Evolutionary conservation across 1,284 basidiomycete species (phyloP), one percentile per base, ranked within the genome.

Genomic region (Cryptococcus sp.): DNA sequence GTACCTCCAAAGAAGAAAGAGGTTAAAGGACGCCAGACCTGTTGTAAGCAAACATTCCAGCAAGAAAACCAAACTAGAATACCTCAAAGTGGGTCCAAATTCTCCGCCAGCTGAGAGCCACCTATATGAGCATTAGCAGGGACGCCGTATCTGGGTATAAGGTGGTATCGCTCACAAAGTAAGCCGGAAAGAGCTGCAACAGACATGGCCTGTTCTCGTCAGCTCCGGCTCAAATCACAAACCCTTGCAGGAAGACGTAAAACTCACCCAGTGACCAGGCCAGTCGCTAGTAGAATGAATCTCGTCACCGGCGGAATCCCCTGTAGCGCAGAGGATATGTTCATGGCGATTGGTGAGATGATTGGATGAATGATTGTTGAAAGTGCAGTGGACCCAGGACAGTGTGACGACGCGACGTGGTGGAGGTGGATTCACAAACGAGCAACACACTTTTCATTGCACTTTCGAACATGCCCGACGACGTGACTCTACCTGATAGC

Each of bases 1-100:
- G 60, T 23, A 63, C 71, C 71, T 10, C 66, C 69, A 37, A 57
- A 69, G 54, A 71, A 68, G 61, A 72, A 72, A 0, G 57, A 43
- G 3, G 70, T 68, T 24, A 65, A 21, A 4, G 63, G 62, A 10
- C 70, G 54, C 69, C 69, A 74, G 11, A 70, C 50, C 66, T 69
- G 39, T 40, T 12, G 26, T 35, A 9, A 42, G 11, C 36, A 12
- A 7, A 7, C 9, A 7, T 31, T 31, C 7, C n/a, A n/a, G n/a
- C 19, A 12, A 36, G 18, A 34, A 10, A 5, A 34, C 10, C 25
- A n/a, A 18, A 28, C 25, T 18, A 19, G 7, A 16, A 45, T 18
- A 66, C 63, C 46, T 66, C 58, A 40, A 50, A 63, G 10, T 34
- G 23, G 23, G 51, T 44, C 22, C 24, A 11, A 25, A 59, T 48